phyloP scores from a whole-genome alignment of 306 rosid genomes.

The Canavalia ensiformis region DNA sequence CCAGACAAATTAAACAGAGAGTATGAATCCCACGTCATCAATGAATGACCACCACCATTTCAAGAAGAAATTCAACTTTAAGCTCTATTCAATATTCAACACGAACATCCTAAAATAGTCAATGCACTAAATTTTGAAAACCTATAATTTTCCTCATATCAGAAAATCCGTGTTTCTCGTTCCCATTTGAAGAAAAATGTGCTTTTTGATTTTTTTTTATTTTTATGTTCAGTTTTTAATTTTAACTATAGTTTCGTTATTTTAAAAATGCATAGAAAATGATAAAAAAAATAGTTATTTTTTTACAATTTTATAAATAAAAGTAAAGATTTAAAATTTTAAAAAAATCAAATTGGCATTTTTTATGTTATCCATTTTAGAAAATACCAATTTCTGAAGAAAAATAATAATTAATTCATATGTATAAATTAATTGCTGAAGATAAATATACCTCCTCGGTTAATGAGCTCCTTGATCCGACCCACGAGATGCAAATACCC shows the following conservation, averaged over 20 bases:
- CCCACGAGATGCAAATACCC: constrained; percentile 95
- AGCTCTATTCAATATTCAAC: background rate
- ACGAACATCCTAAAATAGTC: background rate
- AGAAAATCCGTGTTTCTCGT: background rate
- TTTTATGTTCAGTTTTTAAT: too few relatives aligned
- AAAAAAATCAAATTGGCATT: too few relatives aligned
- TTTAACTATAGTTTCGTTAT: too few relatives aligned
- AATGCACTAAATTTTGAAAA: background rate
- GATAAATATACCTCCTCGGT: constrained; percentile 82
- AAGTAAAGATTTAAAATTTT: too few relatives aligned
- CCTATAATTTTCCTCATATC: background rate
- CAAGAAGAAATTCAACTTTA: background rate
- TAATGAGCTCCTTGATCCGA: constrained; percentile 93
- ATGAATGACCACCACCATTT: background rate
- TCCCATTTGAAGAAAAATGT: background rate
- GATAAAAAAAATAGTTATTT: too few relatives aligned
- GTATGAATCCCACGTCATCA: background rate
- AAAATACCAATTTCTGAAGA: background rate
- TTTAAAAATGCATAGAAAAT: too few relatives aligned
- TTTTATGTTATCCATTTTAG: too few relatives aligned
- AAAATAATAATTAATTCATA: background rate
- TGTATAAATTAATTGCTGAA: background rate
- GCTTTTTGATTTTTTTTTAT: too few relatives aligned
- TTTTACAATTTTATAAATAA: too few relatives aligned
- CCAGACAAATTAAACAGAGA: background rate